phyloP scores from a whole-genome alignment of 805 yeast genomes.

The Myxozyma kluyveri region DNA sequence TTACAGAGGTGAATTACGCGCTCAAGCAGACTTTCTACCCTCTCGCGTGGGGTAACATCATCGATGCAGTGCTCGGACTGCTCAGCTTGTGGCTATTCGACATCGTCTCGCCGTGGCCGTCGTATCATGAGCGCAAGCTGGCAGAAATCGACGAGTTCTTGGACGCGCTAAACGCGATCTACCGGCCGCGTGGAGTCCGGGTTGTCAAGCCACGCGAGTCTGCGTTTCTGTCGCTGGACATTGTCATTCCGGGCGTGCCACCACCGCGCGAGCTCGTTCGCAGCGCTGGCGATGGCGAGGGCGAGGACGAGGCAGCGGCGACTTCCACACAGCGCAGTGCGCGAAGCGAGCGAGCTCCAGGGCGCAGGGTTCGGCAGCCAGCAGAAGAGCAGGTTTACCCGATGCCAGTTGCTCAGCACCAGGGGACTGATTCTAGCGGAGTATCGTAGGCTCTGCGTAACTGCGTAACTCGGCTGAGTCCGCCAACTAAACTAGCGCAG shows the following conservation, averaged over 20 bases:
- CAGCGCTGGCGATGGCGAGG: no score
- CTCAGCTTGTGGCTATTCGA: constrained; percentile 7
- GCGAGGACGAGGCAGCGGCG: no score
- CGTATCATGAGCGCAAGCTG: constrained; percentile 1
- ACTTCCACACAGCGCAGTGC: no score
- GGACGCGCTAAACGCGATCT: constrained; percentile 3
- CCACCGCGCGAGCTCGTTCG: no score
- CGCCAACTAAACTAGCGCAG: no score
- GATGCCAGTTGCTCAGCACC: no score
- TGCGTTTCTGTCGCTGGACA: constrained; percentile 11
- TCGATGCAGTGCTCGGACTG: constrained; percentile 5
- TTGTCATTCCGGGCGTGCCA: constrained; percentile 12
- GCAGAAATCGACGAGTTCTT: constrained; percentile 5
- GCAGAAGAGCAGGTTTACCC: no score
- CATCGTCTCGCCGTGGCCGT: background rate
- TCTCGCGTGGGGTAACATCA: constrained; percentile 2
- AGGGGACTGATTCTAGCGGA: no score
- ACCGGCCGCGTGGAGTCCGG: constrained; percentile 4
- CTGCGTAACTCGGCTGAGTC: no score
- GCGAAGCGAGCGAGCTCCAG: no score
- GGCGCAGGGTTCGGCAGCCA: no score
- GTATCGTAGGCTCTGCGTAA: no score
- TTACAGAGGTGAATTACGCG: constrained; percentile 5
- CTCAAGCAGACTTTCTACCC: constrained; percentile 6
- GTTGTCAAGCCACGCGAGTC: constrained; percentile 4